Evolutionary conservation across 164 flowering plant species (phyloP).

Genomic region (Paratinospora sagittata): DNA sequence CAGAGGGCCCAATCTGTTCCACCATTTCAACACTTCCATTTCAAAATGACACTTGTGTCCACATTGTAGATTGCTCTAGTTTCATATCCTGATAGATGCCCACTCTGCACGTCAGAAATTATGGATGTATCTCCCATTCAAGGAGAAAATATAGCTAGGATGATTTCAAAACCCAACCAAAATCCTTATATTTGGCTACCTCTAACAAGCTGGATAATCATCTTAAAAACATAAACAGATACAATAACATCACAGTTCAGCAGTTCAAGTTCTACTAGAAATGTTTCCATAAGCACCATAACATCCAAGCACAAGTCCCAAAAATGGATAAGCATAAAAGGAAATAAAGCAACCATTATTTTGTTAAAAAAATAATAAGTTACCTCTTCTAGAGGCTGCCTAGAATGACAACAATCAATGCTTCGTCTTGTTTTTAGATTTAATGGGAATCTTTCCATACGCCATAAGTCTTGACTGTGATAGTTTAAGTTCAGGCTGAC

Average conservation of each 20-base stretch:
- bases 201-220: not conserved
- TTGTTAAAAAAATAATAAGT: not conserved
- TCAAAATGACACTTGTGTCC: not conserved
- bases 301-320: not conserved
- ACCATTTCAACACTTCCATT: not conserved
- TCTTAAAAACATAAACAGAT: not conserved
- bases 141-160: not conserved
- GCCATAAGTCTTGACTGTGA: conserved; percentile 44
- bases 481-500: conserved; percentile 41
- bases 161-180: not conserved
- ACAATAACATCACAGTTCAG: not conserved
- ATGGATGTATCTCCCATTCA: not conserved
- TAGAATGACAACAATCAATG: conserved; percentile 15
- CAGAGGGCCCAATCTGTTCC: no score
- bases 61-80: no score
- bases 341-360: not conserved
- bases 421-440: conserved; percentile 37
- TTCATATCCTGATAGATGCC: no score
- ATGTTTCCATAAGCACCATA: not conserved
- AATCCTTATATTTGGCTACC: not conserved
- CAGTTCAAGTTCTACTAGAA: not conserved
- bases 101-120: not conserved
- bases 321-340: not conserved
- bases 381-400: conserved; percentile 6
- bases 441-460: conserved; percentile 45